Evolutionary conservation across 352 stramenopile genomes (phyloP), one percentile per base, ranked within the genome.

Genomic region (Thalassiosira hispida): DNA sequence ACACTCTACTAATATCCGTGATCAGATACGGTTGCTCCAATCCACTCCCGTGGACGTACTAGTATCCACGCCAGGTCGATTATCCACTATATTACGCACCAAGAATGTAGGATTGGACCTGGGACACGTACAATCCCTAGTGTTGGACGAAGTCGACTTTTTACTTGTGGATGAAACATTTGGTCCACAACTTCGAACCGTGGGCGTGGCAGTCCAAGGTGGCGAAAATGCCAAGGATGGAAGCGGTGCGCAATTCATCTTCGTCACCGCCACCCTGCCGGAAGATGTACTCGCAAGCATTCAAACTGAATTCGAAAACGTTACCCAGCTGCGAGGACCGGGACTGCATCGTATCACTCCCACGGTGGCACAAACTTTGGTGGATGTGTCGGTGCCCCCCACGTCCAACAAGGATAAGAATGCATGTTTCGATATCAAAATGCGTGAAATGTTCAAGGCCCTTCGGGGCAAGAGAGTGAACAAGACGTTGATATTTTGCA

Each of bases 101-200:
- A 81, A 83, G 27, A 84, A 90, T 82, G 70, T 80, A 1, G 79
- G 79, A 61, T 73, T 94, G 31, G 79, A 90, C 79, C 47, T 92
- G 29, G 79, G 55, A 31, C 47, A 79, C 12, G 59, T 93, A 0
- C 71, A 87, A 51, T 49, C 83, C 18, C 77, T 96, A 20, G 91
- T 95, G 6, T 81, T 96, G 27, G 92, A 94, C 74, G 92, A 96
- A 85, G 92, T 96, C 9, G 93, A 96, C 77, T 88, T 96, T 67
- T 79, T 96, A n/a, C 83, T 95, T 74, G 81, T 95, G 9, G 88
- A 96, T 57, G 61, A 81, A 25, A 95, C 90, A 0, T 96, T 96
- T 87, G 87, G 83, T 25, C 83, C 83, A n/a, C 86, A 95, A 73
- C 72, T 96, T 23, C 66, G 84, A 1, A 91, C 91, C n/a, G 87